Evolutionary conservation across 2,329 filamentous ascomycete genomes (phyloP).

Genomic region (Neocucurbitaria cava): DNA sequence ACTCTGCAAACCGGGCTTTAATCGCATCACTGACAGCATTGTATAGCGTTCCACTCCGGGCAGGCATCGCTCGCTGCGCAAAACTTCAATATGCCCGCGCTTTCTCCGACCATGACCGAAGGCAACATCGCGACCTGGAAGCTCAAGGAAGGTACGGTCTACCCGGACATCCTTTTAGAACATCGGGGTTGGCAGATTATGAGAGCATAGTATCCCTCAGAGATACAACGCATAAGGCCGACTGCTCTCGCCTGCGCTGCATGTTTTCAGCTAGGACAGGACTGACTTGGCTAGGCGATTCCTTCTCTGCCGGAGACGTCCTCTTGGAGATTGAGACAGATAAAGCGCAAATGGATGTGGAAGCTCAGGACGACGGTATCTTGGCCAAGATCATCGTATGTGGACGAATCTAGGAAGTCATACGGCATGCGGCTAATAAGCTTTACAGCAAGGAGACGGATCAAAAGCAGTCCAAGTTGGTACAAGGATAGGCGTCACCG

Average conservation of each 20-base stretch:
- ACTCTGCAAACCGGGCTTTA: conserved; percentile 15
- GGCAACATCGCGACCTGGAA: conserved; percentile 87
- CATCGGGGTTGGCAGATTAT: no score
- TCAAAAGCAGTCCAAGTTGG: conserved; percentile 81
- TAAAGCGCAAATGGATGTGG: conserved; percentile 94
- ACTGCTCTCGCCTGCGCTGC: background rate
- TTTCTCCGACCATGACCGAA: conserved; percentile 93
- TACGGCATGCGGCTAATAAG: conserved; percentile 10
- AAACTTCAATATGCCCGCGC: conserved; percentile 89
- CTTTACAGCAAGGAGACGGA: conserved; percentile 66
- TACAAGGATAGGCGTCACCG: conserved; percentile 80
- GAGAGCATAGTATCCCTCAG: no score
- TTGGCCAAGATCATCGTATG: conserved; percentile 78
- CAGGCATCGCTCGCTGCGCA: conserved; percentile 73
- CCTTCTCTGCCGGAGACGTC: conserved; percentile 82
- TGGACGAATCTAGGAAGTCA: background rate
- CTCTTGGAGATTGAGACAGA: conserved; percentile 93
- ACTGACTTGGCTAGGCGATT: conserved; percentile 62
- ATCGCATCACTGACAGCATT: conserved; percentile 26
- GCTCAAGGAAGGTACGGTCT: conserved; percentile 73
- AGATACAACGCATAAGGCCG: background rate
- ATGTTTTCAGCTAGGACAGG: background rate
- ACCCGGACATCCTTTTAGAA: background rate
- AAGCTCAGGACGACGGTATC: conserved; percentile 88
- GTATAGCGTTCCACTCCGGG: conserved; percentile 69